Evolutionary conservation across 371 early-diverging fungal genomes (phyloP), one percentile per base, ranked within the genome.

Genomic region (Mortierella sp.): DNA sequence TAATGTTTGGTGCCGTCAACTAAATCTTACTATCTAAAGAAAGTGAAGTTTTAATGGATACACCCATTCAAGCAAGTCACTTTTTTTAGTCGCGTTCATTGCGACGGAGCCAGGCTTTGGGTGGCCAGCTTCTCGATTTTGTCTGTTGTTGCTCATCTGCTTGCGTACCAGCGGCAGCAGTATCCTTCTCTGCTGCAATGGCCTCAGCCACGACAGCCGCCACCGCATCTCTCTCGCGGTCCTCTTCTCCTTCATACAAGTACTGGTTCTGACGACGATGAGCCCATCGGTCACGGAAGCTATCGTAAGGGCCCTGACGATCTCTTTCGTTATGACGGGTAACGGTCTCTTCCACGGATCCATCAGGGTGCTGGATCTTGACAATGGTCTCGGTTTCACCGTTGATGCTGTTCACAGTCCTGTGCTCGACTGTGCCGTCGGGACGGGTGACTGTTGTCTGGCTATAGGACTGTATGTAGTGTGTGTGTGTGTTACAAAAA

Each of bases 381-480:
- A 64, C 39, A 2, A 59, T 19, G 1, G 72, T 72, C 49, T 72
- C 72, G 6, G 61, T 65, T 41, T 72, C 72, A 7, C 72, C 72
- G 23, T 72, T 52, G 56, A 72, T 12, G 15, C 30, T 55, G 52
- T 50, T 60, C 37, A 64, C 72, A 17, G 43, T 46, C 4, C 61
- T 47, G 5, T 59, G 60, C 32, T 72, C 72, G 26, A 72, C 42
- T 1, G 72, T 72, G 6, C 72, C 72, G 42, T 72, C 72, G 14
- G 72, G 65, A 11, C 65, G 50, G 6, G 72, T 72, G n/a, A 72
- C 61, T 4, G 72, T 72, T 46, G 72, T 56, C 47, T 64, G 65
- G 57, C 61, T 64, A 34, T 21, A 72, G 4, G 72, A 64, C 72
- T 72, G 27, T 1, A 6, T n/a, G n/a, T n/a, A n/a, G n/a, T n/a